Conservation (phyloP, 2,329 filamentous ascomycete species). For the Xylariaceae sp. region DNA sequence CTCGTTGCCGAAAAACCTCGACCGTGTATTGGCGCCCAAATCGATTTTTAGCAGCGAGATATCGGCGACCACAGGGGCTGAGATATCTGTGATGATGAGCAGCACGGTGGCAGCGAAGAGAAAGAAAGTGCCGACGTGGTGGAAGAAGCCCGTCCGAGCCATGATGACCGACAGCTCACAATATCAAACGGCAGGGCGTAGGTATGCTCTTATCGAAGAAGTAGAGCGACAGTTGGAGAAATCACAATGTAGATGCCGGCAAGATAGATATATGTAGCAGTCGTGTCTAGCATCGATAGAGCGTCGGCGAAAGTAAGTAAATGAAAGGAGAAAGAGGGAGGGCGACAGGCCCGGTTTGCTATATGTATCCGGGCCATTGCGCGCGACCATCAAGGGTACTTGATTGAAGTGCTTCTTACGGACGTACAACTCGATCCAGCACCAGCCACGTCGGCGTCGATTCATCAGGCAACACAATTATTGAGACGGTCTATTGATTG, state of each 20-base stretch:
- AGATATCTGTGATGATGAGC: constrained; percentile 45
- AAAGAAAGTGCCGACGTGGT: constrained; percentile 43
- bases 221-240: neutral
- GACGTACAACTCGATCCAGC: neutral
- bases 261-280: neutral
- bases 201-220: neutral
- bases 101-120: constrained; percentile 43
- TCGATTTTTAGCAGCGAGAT: constrained; percentile 41
- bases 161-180: constrained; percentile 21
- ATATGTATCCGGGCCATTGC: constrained; percentile 1
- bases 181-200: neutral
- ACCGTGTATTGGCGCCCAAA: constrained; percentile 26
- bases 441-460: constrained; percentile 6
- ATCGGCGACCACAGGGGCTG: constrained; percentile 42
- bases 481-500: constrained; percentile 4
- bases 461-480: constrained; percentile 17
- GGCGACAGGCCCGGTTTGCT: neutral
- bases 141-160: constrained; percentile 35
- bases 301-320: neutral
- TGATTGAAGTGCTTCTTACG: neutral
- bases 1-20: constrained; percentile 1
- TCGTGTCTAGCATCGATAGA: neutral
- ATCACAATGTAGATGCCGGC: constrained; percentile 2
- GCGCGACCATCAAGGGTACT: constrained; percentile 9
- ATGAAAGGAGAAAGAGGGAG: neutral